Evolutionary conservation across 73 alveolate species (phyloP).

Genomic region (Paramecium caudatum): DNA sequence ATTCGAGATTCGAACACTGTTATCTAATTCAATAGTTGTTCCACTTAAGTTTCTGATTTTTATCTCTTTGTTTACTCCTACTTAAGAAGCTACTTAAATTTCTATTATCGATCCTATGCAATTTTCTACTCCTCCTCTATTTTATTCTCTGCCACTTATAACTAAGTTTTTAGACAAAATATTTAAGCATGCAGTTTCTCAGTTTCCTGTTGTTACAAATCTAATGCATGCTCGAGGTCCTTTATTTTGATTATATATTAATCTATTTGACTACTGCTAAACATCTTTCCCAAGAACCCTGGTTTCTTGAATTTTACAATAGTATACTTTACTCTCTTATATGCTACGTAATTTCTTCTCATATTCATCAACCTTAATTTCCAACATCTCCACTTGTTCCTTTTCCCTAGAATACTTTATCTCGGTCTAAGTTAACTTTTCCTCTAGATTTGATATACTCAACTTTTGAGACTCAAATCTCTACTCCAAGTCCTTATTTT

Average conservation of each 20-base stretch:
- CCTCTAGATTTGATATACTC: neutral
- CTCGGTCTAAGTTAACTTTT: neutral
- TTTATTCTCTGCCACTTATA: neutral
- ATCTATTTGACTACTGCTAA: constrained; percentile 2
- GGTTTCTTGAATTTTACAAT: neutral
- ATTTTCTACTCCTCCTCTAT: neutral
- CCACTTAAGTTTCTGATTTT: neutral
- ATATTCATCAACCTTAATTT: constrained; percentile 5
- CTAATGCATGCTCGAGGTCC: neutral
- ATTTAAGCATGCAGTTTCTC: constrained; percentile 36
- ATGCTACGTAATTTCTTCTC: neutral
- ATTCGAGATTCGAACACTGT: neutral
- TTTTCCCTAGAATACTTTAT: constrained; percentile 34
- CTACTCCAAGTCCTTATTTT: neutral
- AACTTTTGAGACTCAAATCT: neutral
- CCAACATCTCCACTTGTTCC: constrained; percentile 1
- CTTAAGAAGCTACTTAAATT: neutral
- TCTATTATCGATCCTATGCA: neutral
- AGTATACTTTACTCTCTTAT: neutral
- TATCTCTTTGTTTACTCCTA: neutral
- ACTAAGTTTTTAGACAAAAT: neutral
- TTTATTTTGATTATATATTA: neutral
- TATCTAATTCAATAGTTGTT: neutral
- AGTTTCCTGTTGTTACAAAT: neutral
- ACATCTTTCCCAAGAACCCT: constrained; percentile 11